Conservation (phyloP, 257 asterid species). For the Ilex asprella region DNA sequence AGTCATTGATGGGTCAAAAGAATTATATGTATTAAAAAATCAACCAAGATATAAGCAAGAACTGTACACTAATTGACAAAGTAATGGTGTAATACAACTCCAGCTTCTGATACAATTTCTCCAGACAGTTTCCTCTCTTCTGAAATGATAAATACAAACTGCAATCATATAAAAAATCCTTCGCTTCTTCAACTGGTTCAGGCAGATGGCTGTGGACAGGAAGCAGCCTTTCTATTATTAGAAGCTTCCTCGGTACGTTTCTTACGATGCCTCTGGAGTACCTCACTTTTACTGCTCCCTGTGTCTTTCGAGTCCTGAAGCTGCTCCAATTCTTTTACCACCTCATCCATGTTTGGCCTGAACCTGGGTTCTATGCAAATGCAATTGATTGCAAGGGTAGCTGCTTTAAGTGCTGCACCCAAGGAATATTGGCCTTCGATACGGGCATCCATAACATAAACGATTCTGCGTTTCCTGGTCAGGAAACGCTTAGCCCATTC, state of each 20-base stretch:
- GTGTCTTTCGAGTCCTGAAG: conserved; percentile 27
- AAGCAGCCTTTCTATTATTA: conserved; percentile 19
- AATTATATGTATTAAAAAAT: too few relatives aligned
- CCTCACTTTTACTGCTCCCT: conserved; percentile 34
- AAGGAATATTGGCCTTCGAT: conserved; percentile 40
- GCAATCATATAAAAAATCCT: background rate
- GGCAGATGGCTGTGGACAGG: conserved; percentile 53
- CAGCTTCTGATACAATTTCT: too few relatives aligned
- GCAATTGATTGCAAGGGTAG: conserved; percentile 31
- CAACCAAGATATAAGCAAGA: background rate
- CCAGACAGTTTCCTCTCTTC: background rate
- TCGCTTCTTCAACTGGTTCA: conserved; percentile 18
- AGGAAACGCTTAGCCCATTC: conserved; percentile 44
- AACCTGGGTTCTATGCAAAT: conserved; percentile 28
- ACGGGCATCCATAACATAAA: conserved; percentile 32
- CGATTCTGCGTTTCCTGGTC: conserved; percentile 29
- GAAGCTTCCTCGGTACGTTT: conserved; percentile 18
- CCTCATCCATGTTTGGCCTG: conserved; percentile 35
- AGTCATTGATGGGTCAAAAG: too few relatives aligned
- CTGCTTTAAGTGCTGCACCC: conserved; percentile 25
- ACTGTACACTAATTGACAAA: background rate
- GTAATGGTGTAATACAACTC: background rate
- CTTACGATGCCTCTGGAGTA: conserved; percentile 28
- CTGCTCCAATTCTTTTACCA: conserved; percentile 31
- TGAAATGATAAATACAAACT: background rate